phyloP scores from a whole-genome alignment of 805 yeast genomes.

The Candida tammaniensis region DNA sequence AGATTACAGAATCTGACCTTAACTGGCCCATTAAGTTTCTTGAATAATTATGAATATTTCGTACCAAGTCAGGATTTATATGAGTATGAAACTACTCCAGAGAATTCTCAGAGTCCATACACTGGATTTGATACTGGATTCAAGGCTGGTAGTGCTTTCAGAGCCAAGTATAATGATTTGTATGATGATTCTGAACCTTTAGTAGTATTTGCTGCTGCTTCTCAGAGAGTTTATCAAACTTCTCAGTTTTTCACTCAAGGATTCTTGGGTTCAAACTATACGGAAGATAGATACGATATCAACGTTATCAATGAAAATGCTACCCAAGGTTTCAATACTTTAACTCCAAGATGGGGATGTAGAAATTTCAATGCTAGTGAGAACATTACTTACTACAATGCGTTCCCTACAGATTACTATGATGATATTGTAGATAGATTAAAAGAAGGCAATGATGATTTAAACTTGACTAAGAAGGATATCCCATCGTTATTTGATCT shows the following conservation, averaged over 20 bases:
- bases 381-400: slow-evolving; percentile 20
- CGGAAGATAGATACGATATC: slow-evolving; percentile 24
- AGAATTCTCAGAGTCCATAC: slow-evolving; percentile 43
- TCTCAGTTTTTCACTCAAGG: slow-evolving; percentile 59
- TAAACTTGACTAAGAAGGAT: slow-evolving; percentile 51
- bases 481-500: slow-evolving; percentile 51
- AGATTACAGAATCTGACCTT: slow-evolving; percentile 26
- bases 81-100: slow-evolving; percentile 51
- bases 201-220: slow-evolving; percentile 55
- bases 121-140: slow-evolving; percentile 51
- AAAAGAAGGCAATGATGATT: slow-evolving; percentile 51
- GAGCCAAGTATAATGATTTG: slow-evolving; percentile 48
- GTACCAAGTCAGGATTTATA: slow-evolving; percentile 32
- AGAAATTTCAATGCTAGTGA: slow-evolving; percentile 28
- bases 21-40: slow-evolving; percentile 52
- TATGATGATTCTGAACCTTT: slow-evolving; percentile 33
- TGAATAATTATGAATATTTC: slow-evolving; percentile 54
- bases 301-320: slow-evolving; percentile 47
- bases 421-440: slow-evolving; percentile 56
- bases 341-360: slow-evolving; percentile 53
- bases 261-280: slow-evolving; percentile 47
- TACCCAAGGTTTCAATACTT: slow-evolving; percentile 53
- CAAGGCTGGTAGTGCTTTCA: slow-evolving; percentile 47
- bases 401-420: slow-evolving; percentile 44
- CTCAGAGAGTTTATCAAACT: slow-evolving; percentile 54